These are phyloP conservation scores for Aureobasidium namibiae DNA, from an alignment of 2,329 filamentous ascomycete genomes.

Conservation along the genomic window DNA sequence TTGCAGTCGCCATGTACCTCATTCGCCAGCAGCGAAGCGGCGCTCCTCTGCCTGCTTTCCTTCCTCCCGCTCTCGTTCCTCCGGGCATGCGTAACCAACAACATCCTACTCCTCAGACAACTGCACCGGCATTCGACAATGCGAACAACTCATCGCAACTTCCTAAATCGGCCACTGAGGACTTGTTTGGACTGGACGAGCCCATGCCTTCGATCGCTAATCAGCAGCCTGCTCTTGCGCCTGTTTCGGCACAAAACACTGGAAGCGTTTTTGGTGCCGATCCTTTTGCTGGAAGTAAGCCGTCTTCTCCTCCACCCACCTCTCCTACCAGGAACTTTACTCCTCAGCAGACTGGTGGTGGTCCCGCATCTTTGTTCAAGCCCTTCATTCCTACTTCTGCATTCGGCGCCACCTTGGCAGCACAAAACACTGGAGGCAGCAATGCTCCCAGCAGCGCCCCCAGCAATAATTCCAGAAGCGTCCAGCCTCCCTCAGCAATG, in stretches of 20 bases:
- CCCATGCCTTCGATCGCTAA: slow-evolving; percentile 43
- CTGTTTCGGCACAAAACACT: slow-evolving; percentile 58
- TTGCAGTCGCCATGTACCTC: slow-evolving; percentile 94
- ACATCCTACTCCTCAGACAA: slow-evolving; percentile 38
- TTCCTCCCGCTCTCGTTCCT: slow-evolving; percentile 76
- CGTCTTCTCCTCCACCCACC: slow-evolving; percentile 39
- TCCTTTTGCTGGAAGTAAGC: slow-evolving; percentile 49
- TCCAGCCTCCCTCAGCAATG: slow-evolving; percentile 37
- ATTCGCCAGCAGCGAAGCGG: slow-evolving; percentile 81
- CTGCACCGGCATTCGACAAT: slow-evolving; percentile 46
- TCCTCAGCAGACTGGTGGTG: slow-evolving; percentile 23
- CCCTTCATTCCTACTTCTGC: slow-evolving; percentile 88
- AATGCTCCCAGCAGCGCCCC: slow-evolving; percentile 33
- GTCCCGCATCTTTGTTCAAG: slow-evolving; percentile 56
- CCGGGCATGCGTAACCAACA: slow-evolving; percentile 68
- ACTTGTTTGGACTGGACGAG: slow-evolving; percentile 86
- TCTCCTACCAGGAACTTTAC: slow-evolving; percentile 11
- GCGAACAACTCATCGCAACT: slow-evolving; percentile 35
- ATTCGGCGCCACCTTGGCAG: slow-evolving; percentile 75
- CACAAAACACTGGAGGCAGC: slow-evolving; percentile 62
- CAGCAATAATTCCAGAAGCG: slow-evolving; percentile 22
- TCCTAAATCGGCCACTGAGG: slow-evolving; percentile 79
- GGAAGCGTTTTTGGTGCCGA: slow-evolving; percentile 56
- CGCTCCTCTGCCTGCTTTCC: slow-evolving; percentile 59
- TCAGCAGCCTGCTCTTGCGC: slow-evolving; percentile 31